Evolutionary conservation across 1,284 basidiomycete genomes (phyloP).

Genomic region (Entoloma clypeatum): DNA sequence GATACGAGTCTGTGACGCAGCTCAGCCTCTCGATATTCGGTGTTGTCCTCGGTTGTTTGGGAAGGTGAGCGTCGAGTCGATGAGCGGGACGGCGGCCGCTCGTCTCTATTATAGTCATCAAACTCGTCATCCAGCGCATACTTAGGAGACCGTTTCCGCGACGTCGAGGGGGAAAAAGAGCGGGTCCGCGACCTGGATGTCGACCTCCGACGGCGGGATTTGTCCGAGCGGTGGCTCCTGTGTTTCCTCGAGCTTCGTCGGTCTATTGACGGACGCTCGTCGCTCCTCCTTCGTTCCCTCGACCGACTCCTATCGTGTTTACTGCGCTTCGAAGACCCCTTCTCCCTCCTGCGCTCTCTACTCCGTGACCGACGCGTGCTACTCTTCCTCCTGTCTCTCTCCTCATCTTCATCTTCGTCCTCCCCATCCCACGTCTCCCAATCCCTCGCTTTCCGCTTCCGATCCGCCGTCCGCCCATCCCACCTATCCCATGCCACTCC

Average conservation of each 20-base stretch:
- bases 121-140: slow-evolving; percentile 34
- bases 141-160: slow-evolving; percentile 23
- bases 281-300: slow-evolving; percentile 6
- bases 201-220: slow-evolving; percentile 20
- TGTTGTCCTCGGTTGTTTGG: neutral
- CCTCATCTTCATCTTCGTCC: slow-evolving; percentile 27
- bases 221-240: slow-evolving; percentile 16
- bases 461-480: slow-evolving; percentile 44
- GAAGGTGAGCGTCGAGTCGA: slow-evolving; percentile 17
- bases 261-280: slow-evolving; percentile 6
- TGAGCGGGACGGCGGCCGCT: slow-evolving; percentile 11
- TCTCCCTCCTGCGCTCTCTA: slow-evolving; percentile 27
- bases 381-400: slow-evolving; percentile 23
- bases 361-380: slow-evolving; percentile 23
- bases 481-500: slow-evolving; percentile 44
- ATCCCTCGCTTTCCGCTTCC: slow-evolving; percentile 40
- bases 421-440: slow-evolving; percentile 40
- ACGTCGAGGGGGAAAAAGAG: slow-evolving; percentile 20
- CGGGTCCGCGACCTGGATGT: slow-evolving; percentile 15
- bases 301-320: slow-evolving; percentile 12
- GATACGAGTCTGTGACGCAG: slow-evolving; percentile 18
- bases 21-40: slow-evolving; percentile 19
- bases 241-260: slow-evolving; percentile 5
- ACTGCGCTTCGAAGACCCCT: slow-evolving; percentile 21
- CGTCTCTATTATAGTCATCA: too few species aligned